Percentiles rank a stretch among this genome's conserved stretches.
Evolutionary conservation across 1,284 basidiomycete species (phyloP).

Genomic region (Meripilus lineatus): DNA sequence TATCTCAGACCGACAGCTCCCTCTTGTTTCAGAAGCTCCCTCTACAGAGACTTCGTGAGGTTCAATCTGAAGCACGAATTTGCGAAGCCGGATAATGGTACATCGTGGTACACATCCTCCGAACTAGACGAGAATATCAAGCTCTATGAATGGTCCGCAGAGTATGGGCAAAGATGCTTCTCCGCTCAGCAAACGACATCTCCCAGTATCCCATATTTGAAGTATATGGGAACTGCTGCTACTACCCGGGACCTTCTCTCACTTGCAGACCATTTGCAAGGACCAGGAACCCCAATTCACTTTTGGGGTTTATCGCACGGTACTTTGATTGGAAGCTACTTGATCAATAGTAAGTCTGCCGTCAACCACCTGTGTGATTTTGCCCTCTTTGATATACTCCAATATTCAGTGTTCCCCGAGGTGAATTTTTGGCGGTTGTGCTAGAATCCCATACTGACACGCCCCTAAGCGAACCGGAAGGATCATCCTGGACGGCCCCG

Average conservation of each 20-base stretch:
- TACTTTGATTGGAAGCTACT: slow-evolving; percentile 12
- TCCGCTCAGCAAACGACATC: neutral
- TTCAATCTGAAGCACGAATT: too few relatives aligned
- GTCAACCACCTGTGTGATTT: neutral
- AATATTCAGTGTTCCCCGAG: slow-evolving; percentile 7
- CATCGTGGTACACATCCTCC: too few relatives aligned
- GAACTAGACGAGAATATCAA: too few relatives aligned
- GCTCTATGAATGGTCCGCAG: too few relatives aligned
- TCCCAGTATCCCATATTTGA: slow-evolving; percentile 4
- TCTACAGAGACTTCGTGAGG: too few relatives aligned
- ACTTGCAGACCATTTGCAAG: slow-evolving; percentile 15
- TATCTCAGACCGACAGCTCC: too few relatives aligned
- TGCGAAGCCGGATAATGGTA: too few relatives aligned
- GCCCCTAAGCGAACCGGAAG: slow-evolving; percentile 13
- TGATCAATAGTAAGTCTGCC: slow-evolving; percentile 14
- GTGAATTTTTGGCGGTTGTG: neutral
- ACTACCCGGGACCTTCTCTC: slow-evolving; percentile 14
- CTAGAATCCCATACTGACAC: neutral
- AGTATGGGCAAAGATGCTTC: neutral
- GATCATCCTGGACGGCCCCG: slow-evolving; percentile 14
- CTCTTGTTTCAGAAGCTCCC: too few relatives aligned
- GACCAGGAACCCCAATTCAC: slow-evolving; percentile 10
- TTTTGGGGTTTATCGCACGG: slow-evolving; percentile 14
- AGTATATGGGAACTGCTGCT: slow-evolving; percentile 16
- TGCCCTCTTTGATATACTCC: neutral